Evolutionary conservation across 768 basidiomycete genomes (phyloP), one percentile per base, ranked within the genome.

Genomic region (Coprinellus micaceus): DNA sequence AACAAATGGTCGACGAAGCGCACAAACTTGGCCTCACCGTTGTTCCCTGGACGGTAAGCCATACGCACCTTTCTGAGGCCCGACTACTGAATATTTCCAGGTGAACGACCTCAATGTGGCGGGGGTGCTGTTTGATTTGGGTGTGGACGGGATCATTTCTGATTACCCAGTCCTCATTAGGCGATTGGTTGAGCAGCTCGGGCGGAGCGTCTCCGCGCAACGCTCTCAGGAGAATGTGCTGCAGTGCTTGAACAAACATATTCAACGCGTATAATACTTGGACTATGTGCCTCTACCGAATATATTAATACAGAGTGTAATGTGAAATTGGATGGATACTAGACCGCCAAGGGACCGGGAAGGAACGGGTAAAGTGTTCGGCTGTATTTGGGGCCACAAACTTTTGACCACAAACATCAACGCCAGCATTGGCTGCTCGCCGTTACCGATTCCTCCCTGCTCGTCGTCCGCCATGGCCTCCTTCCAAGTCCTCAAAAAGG

Each of bases 101-200:
- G 77, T 86, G 57, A 83, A 91, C 64, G 71, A 76, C 19, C 70
- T 88, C 55, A 83, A 81, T 61, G 72, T 83, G 36, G 78, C 81
- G 2, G 82, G 87, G n/a, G 76, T 84, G 59, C 65, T 91, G 40
- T 53, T 85, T 30, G 75, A 76, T 15, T 80, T 78, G 73, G 81
- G 82, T 2, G 84, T 83, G 0, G 89, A 91, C 66, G 90, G 89
- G 0, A 81, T 92, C 54, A 91, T 92, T 62, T 83, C 88, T 4
- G 89, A 92, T 65, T 89, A 84, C 66, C 87, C 90, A 3, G 69
- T 74, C 43, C 70, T 78, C 22, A 69, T 90, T 46, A 80, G 86
- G 37, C 71, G 83, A 49, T 77, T 82, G 66, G 76, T 80, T 7
- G 74, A 82, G 58, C 79, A 84, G 58, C 75, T 75, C 37, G 81